Conservation (phyloP, 257 asterid genomes). For the Fraxinus quadrangulata region DNA sequence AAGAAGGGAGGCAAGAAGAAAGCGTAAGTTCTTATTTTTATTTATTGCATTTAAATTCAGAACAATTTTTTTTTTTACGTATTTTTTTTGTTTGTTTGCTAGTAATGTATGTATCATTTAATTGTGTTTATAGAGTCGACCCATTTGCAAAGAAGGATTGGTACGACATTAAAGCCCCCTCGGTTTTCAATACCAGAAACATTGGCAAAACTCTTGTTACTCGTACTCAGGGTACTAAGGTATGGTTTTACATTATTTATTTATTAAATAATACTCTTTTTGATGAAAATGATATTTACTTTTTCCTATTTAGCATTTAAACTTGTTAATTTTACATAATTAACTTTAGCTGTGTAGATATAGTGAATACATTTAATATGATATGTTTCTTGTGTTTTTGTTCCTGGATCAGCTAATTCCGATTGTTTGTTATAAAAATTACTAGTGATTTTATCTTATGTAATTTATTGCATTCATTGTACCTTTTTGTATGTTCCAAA, state of each 20-base stretch:
- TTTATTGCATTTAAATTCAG: not conserved
- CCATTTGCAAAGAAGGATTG: constrained; percentile 72
- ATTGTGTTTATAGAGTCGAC: constrained; percentile 36
- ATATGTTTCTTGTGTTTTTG: not conserved
- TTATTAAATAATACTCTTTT: not conserved
- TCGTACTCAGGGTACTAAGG: constrained; percentile 79
- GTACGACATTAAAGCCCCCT: constrained; percentile 69
- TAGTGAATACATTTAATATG: not conserved
- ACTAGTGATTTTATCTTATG: not conserved
- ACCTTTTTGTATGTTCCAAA: not conserved
- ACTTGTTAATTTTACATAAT: not conserved
- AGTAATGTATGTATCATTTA: not conserved
- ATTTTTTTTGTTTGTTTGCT: not conserved
- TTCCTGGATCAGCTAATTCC: not conserved
- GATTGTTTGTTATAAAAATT: not conserved
- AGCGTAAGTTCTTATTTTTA: constrained; percentile 14
- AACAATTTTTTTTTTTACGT: not conserved
- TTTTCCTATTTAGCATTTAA: not conserved
- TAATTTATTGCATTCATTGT: not conserved
- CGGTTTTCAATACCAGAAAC: constrained; percentile 46
- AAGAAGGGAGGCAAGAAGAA: constrained; percentile 54
- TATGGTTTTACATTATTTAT: not conserved
- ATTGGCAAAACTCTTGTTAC: constrained; percentile 68
- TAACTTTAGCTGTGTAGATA: not conserved
- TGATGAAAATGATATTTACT: not conserved